Conservation (phyloP, 2,329 filamentous ascomycete species). For the Phialemoniopsis sp. region DNA sequence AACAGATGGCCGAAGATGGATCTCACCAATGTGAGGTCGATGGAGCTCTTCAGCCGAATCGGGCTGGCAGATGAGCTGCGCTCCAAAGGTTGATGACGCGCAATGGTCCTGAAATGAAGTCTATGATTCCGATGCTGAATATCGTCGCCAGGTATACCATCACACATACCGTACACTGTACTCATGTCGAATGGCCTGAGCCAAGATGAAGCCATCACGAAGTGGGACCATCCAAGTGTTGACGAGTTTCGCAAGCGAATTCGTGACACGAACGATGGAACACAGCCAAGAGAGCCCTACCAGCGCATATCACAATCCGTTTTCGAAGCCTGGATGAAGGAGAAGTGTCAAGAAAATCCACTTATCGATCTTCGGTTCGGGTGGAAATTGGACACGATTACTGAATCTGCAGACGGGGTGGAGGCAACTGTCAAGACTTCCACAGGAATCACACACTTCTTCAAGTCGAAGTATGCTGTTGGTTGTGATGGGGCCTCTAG, state of each 20-base stretch:
- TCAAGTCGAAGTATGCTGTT: neutral
- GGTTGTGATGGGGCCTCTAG: constrained; percentile 8
- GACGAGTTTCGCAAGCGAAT: constrained; percentile 15
- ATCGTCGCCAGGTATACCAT: constrained; percentile 5
- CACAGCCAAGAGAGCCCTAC: constrained; percentile 20
- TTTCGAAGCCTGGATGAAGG: constrained; percentile 27
- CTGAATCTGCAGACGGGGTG: too few species aligned
- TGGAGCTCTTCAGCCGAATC: constrained; percentile 21
- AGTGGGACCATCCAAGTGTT: constrained; percentile 9
- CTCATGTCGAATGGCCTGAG: constrained; percentile 11
- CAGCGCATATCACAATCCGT: constrained; percentile 25
- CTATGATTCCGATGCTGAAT: too few species aligned
- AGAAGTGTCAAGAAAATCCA: constrained; percentile 12
- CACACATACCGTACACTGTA: constrained; percentile 11
- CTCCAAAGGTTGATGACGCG: constrained; percentile 1
- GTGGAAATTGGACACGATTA: constrained; percentile 8
- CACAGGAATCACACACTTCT: too few species aligned
- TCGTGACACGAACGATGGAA: constrained; percentile 22
- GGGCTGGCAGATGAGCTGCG: constrained; percentile 19
- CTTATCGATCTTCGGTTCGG: constrained; percentile 20
- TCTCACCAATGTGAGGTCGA: constrained; percentile 20
- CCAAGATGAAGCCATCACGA: constrained; percentile 7
- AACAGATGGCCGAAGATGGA: constrained; percentile 29
- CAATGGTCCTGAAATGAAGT: too few species aligned
- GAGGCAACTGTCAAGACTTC: neutral